Evolutionary conservation across 2,329 filamentous ascomycete genomes (phyloP).

Genomic region (Ascochyta pisi): DNA sequence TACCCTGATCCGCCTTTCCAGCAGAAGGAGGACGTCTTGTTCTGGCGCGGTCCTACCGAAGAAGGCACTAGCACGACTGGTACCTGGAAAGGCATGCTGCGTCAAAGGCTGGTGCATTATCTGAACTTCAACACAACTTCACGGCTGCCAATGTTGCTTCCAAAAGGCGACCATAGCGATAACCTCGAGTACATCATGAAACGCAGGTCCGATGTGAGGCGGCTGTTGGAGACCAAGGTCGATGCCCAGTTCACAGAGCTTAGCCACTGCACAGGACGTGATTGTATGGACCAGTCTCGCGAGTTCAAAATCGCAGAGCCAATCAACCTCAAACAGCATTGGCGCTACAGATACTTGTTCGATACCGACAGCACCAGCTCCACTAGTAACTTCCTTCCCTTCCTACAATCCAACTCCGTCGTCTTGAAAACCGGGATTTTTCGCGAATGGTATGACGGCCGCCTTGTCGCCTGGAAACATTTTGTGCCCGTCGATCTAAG

Average conservation of each 20-base stretch:
- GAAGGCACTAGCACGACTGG: slow-evolving; percentile 61
- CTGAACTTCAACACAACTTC: slow-evolving; percentile 40
- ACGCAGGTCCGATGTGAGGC: slow-evolving; percentile 61
- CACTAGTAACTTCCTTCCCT: slow-evolving; percentile 69
- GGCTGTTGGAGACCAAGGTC: slow-evolving; percentile 55
- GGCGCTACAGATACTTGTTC: slow-evolving; percentile 73
- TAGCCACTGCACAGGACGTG: slow-evolving; percentile 60
- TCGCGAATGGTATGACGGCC: slow-evolving; percentile 78
- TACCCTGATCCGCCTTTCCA: slow-evolving; percentile 63
- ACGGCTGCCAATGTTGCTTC: slow-evolving; percentile 42
- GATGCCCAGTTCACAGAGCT: slow-evolving; percentile 66
- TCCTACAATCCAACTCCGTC: slow-evolving; percentile 70
- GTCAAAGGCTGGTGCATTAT: slow-evolving; percentile 75
- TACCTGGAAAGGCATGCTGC: slow-evolving; percentile 71
- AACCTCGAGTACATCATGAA: slow-evolving; percentile 65
- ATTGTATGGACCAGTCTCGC: slow-evolving; percentile 60
- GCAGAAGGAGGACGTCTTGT: slow-evolving; percentile 69
- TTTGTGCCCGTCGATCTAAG: slow-evolving; percentile 80
- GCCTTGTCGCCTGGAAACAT: slow-evolving; percentile 78
- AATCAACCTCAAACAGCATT: slow-evolving; percentile 63
- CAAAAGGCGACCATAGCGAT: slow-evolving; percentile 57
- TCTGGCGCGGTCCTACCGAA: slow-evolving; percentile 74
- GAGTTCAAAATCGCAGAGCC: slow-evolving; percentile 60
- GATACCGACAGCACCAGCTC: slow-evolving; percentile 74
- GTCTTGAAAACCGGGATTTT: slow-evolving; percentile 77